Base-by-base conservation (phyloP, 805 yeast species). In the Wickerhamiella sergipiensis region DNA sequence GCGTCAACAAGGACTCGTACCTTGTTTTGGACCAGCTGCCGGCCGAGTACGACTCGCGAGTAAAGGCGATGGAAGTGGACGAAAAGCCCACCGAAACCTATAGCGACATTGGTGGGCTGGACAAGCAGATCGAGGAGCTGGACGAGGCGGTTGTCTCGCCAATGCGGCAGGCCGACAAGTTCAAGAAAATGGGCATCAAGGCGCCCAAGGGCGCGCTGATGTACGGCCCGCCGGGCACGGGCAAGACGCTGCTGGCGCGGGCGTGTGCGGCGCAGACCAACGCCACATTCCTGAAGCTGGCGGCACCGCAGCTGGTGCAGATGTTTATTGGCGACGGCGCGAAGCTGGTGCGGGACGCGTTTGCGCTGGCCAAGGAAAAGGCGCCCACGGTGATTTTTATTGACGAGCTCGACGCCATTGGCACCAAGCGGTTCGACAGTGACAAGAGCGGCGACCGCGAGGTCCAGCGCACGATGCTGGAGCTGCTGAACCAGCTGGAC, bases 211-310 rank as follows among this genome's bases (percentile, higher is more conserved):
- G 98, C 67, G 97, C 96, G 3, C 74, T 92, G 50, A 87, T 92
- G 89, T 92, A 92, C 66, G 99, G 99, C 38, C 97, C 99, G 8
- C 99, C 99, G 50, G 99, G 99, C 67, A 92, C 98, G 1, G 99
- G 99, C 67, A 92, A 92, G 70, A 92, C 98, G 1, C 73, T 92
- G 54, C 75, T 92, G 58, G 99, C 99, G 9, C 81, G 96, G 66
- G 98, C 98, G 1, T 95, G 97, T 71, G 99, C 99, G 22, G 96
- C 97, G 50, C 97, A 92, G 68, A 86, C 97, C 0, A 88, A 89
- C 68, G 98, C 98, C 15, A 92, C 98, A 0, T 92, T 92, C 67
- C 75, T 92, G 65, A 86, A 95, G 65, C 77, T 92, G 51, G 97
- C 97, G 1, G 99, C 97, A 38, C 96, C 98, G 8, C 98, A 92